Evolutionary conservation across 805 yeast species (phyloP).

Genomic region (Ogataea haglerorum): DNA sequence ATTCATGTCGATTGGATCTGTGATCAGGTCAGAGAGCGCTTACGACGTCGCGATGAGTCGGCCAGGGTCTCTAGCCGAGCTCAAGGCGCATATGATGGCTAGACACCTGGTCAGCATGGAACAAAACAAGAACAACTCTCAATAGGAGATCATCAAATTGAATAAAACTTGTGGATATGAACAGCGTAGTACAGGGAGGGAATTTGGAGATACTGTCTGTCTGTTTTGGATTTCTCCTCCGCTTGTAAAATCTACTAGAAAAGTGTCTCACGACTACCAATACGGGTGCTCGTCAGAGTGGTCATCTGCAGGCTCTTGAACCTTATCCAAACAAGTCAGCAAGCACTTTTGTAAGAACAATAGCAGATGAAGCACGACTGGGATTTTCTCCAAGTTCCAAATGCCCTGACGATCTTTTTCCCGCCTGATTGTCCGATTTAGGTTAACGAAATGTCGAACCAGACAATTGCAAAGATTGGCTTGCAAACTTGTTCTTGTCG

Average conservation of each 20-base stretch:
- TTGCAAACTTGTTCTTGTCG: not conserved
- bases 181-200: not conserved
- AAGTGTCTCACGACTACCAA: no score
- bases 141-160: not conserved
- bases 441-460: no score
- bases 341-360: no score
- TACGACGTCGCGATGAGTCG: conserved; percentile 22
- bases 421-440: no score
- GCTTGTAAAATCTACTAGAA: not conserved
- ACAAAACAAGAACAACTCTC: conserved; percentile 20
- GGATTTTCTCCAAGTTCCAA: no score
- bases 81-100: conserved; percentile 42
- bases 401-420: no score
- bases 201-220: not conserved
- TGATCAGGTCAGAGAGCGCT: conserved; percentile 69
- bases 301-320: no score
- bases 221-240: not conserved
- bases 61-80: conserved; percentile 33
- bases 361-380: no score
- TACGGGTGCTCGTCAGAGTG: no score
- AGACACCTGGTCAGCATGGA: conserved; percentile 35
- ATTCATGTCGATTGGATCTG: conserved; percentile 94
- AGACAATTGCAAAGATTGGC: no score
- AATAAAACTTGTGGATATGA: not conserved
- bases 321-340: no score